Percentiles rank a stretch among this genome's conserved stretches.
These are phyloP conservation scores for Nemania bipapillata DNA, from an alignment of 2,329 filamentous ascomycete genomes.

Conservation along the genomic window DNA sequence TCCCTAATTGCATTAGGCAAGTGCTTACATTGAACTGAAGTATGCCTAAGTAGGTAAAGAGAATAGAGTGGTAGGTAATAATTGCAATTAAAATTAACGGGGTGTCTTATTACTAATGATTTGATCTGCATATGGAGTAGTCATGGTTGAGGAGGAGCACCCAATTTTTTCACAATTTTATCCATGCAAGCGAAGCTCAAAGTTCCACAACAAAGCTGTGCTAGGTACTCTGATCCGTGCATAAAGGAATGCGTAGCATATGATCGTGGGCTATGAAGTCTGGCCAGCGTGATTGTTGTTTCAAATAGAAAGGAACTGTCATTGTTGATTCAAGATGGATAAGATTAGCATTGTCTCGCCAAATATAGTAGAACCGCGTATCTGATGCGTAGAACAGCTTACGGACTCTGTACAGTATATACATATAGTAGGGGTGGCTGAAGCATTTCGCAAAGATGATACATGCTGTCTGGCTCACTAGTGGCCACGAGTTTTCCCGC, in stretches of 20 bases:
- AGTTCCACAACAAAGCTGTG: background rate
- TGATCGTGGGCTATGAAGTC: background rate
- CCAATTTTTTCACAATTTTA: background rate
- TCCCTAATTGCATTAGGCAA: background rate
- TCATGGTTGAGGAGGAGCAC: background rate
- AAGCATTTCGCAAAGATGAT: background rate
- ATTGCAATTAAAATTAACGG: background rate
- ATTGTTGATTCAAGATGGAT: constrained; percentile 19
- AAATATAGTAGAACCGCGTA: constrained; percentile 28
- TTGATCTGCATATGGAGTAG: background rate
- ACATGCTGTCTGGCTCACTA: background rate
- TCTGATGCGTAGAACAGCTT: background rate
- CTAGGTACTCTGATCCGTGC: background rate
- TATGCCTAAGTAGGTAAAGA: background rate
- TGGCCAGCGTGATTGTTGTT: constrained; percentile 13
- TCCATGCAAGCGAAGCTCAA: background rate
- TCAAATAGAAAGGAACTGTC: constrained; percentile 16
- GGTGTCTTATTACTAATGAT: background rate
- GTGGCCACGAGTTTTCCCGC: background rate
- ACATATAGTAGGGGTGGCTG: no score
- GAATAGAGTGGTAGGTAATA: background rate
- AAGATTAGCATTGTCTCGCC: constrained; percentile 11
- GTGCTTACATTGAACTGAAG: background rate
- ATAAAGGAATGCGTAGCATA: background rate
- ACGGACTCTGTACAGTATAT: background rate